Evolutionary conservation across 1,139 yeast species (phyloP).

Genomic region (Kodamaea suecica): DNA sequence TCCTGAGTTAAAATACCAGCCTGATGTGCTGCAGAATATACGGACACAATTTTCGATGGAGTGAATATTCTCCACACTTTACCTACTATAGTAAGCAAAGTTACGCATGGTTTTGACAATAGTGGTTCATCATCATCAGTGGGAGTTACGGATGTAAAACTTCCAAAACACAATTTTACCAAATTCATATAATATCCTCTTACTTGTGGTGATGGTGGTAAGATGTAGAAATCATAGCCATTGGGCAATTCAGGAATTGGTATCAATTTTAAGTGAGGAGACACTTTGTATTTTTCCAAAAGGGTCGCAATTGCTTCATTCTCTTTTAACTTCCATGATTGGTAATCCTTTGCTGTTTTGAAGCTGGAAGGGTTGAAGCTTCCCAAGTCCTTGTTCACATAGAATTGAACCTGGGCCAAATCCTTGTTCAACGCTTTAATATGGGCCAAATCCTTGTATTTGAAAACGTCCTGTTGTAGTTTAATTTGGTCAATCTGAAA

Average conservation of each 20-base stretch:
- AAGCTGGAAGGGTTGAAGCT: slow-evolving; percentile 43
- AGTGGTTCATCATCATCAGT: slow-evolving; percentile 21
- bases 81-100: slow-evolving; percentile 45
- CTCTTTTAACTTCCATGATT: slow-evolving; percentile 54
- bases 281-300: slow-evolving; percentile 37
- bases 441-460: slow-evolving; percentile 39
- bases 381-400: slow-evolving; percentile 41
- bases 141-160: slow-evolving; percentile 14
- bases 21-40: slow-evolving; percentile 53
- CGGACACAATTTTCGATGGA: slow-evolving; percentile 49
- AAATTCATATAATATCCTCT: slow-evolving; percentile 31
- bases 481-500: slow-evolving; percentile 40
- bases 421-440: slow-evolving; percentile 47
- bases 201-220: slow-evolving; percentile 38
- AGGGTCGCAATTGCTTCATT: slow-evolving; percentile 34
- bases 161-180: slow-evolving; percentile 28
- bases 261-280: slow-evolving; percentile 31
- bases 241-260: slow-evolving; percentile 30
- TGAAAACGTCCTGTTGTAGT: slow-evolving; percentile 50
- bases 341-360: slow-evolving; percentile 34
- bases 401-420: slow-evolving; percentile 36
- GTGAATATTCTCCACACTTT: slow-evolving; percentile 60
- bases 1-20: slow-evolving; percentile 35
- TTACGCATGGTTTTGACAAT: slow-evolving; percentile 38
- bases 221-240: slow-evolving; percentile 37